Percentiles rank a stretch among this genome's conserved stretches.
Conservation (phyloP, 331 rosid species). For the Acacia concinna region DNA sequence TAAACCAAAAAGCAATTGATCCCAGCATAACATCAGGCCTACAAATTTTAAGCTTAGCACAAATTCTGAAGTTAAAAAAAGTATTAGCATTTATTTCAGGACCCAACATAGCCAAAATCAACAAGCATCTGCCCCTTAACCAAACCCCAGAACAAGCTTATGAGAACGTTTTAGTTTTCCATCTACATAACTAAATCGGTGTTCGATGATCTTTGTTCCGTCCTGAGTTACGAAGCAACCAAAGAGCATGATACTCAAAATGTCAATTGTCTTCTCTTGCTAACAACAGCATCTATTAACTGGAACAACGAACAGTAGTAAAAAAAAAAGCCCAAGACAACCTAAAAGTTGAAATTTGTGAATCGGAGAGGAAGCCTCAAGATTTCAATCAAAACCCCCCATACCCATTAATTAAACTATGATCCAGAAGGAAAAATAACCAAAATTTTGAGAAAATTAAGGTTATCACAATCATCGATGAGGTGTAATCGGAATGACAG, state of each 20-base stretch:
- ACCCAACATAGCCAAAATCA: not conserved
- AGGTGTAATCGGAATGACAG: slow-evolving; percentile 36
- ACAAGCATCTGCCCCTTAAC: slow-evolving; percentile 3
- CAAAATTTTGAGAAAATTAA: slow-evolving; percentile 22
- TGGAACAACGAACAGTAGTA: not conserved
- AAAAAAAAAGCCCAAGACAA: not conserved
- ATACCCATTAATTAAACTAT: not conserved
- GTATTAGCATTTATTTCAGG: not conserved
- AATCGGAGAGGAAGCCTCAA: slow-evolving; percentile 11
- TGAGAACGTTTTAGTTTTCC: slow-evolving; percentile 5
- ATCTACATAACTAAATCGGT: slow-evolving; percentile 7
- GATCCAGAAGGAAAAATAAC: slow-evolving; percentile 34
- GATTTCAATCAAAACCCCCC: slow-evolving; percentile 12
- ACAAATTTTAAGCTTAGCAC: not conserved
- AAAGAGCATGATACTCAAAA: slow-evolving; percentile 16
- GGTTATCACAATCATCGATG: slow-evolving; percentile 16
- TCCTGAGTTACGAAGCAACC: not conserved
- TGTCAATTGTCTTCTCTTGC: slow-evolving; percentile 4
- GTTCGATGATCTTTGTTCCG: slow-evolving; percentile 3
- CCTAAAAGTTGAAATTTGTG: slow-evolving; percentile 6
- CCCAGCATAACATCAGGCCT: not conserved
- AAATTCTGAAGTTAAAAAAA: not conserved
- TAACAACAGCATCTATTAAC: not conserved
- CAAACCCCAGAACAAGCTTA: slow-evolving; percentile 16
- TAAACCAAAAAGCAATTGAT: not conserved